Conservation (phyloP, 2,329 filamentous ascomycete species). For the Aureobasidium namibiae region DNA sequence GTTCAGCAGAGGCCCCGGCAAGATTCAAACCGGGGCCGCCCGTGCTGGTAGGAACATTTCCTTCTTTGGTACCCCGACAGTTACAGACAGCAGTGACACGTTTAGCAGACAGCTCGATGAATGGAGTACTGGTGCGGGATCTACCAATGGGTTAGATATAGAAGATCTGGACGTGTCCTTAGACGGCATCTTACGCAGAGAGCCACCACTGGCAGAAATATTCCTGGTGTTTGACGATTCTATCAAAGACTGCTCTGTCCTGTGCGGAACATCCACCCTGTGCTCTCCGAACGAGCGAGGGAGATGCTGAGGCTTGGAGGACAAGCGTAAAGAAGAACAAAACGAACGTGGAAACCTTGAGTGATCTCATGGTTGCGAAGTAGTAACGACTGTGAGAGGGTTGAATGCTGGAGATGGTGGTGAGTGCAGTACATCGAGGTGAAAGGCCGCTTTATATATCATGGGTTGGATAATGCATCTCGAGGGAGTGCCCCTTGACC, state of each 20-base stretch:
- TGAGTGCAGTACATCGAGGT: background rate
- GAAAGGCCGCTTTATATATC: background rate
- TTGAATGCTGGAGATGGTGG: background rate
- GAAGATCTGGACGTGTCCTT: accelerated
- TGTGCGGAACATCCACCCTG: background rate
- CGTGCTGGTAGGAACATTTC: background rate
- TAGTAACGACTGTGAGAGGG: background rate
- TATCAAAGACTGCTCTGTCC: background rate
- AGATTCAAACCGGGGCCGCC: background rate
- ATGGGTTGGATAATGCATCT: background rate
- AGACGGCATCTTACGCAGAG: background rate
- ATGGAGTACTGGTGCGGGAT: background rate
- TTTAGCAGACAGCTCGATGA: background rate
- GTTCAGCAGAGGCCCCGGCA: background rate
- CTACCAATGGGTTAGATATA: background rate
- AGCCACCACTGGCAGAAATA: slow-evolving; percentile 2
- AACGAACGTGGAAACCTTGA: background rate
- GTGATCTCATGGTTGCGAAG: background rate
- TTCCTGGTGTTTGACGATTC: background rate
- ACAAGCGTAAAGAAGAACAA: background rate
- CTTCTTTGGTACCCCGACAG: background rate
- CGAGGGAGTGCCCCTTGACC: background rate
- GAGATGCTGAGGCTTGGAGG: background rate
- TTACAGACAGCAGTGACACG: background rate
- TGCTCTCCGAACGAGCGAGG: background rate